phyloP scores from a whole-genome alignment of 192 early-diverging fungal genomes.

The Phycomyces blakesleeanus region DNA sequence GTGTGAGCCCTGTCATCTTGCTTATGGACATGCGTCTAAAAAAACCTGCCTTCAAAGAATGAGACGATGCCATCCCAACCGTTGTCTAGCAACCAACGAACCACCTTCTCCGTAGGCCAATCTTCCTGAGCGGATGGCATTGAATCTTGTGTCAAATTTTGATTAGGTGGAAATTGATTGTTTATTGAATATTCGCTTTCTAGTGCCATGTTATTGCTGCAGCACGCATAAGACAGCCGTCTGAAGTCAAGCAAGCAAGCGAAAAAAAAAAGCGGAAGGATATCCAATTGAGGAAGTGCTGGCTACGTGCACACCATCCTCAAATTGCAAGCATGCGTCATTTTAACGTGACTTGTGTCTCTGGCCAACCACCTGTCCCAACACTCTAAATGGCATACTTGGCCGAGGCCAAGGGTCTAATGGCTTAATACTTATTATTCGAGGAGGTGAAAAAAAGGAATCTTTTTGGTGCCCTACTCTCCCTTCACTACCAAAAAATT shows the following conservation, averaged over 20 bases:
- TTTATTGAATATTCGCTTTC: conserved; percentile 1
- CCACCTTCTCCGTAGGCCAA: not conserved
- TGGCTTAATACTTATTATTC: no score
- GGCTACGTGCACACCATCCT: conserved; percentile 1
- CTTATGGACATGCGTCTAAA: not conserved
- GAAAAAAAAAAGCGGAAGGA: not conserved
- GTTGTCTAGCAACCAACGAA: not conserved
- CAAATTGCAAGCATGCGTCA: not conserved
- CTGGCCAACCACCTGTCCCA: not conserved
- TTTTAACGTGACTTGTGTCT: conserved; percentile 1
- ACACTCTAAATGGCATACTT: no score
- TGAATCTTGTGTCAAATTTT: not conserved
- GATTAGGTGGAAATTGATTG: not conserved
- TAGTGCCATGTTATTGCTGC: not conserved
- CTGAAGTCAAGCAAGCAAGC: not conserved
- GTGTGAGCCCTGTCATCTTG: not conserved
- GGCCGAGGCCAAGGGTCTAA: no score
- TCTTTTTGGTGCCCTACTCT: no score
- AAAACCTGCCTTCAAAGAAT: not conserved
- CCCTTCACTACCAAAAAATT: no score
- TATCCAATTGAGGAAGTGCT: not conserved
- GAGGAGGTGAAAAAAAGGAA: no score
- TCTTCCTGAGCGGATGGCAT: not conserved
- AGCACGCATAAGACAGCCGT: not conserved
- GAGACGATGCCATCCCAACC: not conserved